phyloP scores from a whole-genome alignment of 306 rosid genomes.

The Parietaria judaica region DNA sequence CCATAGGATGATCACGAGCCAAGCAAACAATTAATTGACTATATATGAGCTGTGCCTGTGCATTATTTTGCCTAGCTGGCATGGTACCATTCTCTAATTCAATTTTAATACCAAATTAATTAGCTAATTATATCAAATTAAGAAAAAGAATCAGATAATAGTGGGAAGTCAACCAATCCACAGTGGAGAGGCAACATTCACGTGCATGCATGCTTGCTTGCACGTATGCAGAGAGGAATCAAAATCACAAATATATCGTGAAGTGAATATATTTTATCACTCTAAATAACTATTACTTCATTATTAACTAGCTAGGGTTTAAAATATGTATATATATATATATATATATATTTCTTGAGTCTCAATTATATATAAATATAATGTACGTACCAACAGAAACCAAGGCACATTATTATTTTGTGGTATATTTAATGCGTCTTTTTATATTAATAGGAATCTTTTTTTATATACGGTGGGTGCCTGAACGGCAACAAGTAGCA shows the following conservation, averaged over 20 bases:
- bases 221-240: conserved; percentile 36
- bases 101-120: not conserved
- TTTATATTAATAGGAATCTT: conserved; percentile 18
- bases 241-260: not conserved
- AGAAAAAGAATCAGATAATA: conserved; percentile 7
- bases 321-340: not conserved
- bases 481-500: not conserved
- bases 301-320: not conserved
- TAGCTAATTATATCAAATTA: conserved; percentile 10
- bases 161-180: conserved; percentile 25
- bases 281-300: not conserved
- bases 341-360: not conserved
- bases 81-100: not conserved
- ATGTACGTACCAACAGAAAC: conserved; percentile 4
- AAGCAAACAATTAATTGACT: conserved; percentile 6
- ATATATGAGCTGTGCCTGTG: not conserved
- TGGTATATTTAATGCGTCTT: not conserved
- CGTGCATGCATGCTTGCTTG: conserved; percentile 48
- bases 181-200: conserved; percentile 30
- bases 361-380: not conserved
- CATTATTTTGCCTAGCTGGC: not conserved
- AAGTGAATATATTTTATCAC: not conserved
- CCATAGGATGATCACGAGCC: not conserved
- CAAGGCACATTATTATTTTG: not conserved
- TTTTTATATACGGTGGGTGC: conserved; percentile 15